Evolutionary conservation across 768 basidiomycete genomes (phyloP).

Genomic region (Termitomyces sp.): DNA sequence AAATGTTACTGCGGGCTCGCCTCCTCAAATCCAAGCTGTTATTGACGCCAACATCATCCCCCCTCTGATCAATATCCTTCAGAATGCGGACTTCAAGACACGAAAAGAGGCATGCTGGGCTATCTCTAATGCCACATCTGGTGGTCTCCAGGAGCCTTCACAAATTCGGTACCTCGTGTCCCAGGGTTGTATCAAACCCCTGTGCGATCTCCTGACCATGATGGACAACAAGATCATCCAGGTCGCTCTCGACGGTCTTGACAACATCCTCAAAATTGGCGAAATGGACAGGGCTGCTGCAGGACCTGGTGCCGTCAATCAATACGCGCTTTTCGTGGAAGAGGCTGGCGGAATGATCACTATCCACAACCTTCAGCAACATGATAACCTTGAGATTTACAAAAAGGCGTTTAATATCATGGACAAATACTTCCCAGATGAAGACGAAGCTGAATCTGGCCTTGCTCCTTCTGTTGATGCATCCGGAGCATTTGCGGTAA

Average conservation of each 20-base stretch:
- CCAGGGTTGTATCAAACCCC: constrained; percentile 97
- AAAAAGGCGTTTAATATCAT: constrained; percentile 99
- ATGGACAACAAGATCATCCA: constrained; percentile 99
- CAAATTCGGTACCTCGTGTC: constrained; percentile 98
- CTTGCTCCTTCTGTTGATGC: constrained; percentile 78
- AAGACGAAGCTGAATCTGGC: constrained; percentile 88
- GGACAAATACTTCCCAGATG: constrained; percentile 98
- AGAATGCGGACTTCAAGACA: constrained; percentile 98
- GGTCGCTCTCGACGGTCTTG: constrained; percentile 95
- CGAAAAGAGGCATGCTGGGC: constrained; percentile 99
- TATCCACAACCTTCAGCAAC: constrained; percentile 98
- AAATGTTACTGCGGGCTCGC: constrained; percentile 96
- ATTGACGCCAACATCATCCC: constrained; percentile 99
- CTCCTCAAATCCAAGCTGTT: constrained; percentile 94
- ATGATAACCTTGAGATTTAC: constrained; percentile 99
- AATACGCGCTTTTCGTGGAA: constrained; percentile 93
- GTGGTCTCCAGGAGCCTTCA: constrained; percentile 91
- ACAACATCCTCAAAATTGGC: constrained; percentile 97
- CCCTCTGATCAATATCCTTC: constrained; percentile 96
- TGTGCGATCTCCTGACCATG: constrained; percentile 93
- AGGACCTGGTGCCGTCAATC: constrained; percentile 82
- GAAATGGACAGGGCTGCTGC: constrained; percentile 87
- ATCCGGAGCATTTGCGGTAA: constrained; percentile 70
- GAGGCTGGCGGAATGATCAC: constrained; percentile 99
- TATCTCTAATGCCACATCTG: constrained; percentile 97